Base-by-base conservation (phyloP, 1,284 basidiomycete species). In the Peniophora sp. region DNA sequence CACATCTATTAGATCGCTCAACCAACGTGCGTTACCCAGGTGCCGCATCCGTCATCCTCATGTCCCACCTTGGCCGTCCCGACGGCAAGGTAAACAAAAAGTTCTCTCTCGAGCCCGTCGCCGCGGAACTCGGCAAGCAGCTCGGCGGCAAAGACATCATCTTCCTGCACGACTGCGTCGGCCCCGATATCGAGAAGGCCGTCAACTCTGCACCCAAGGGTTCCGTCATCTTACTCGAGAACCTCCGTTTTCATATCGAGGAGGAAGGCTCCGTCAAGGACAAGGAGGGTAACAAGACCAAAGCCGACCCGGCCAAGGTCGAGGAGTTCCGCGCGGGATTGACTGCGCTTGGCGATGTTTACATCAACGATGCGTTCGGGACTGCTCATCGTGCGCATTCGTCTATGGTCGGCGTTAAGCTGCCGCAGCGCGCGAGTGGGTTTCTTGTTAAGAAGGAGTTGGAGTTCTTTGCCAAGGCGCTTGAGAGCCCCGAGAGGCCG, bases 361-460 rank as follows among this genome's bases (percentile, higher is more conserved):
- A 98, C 71, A 78, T 99, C 69, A 99, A 99, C 75, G 96, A 99
- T 67, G 97, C 96, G 38, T 99, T 99, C 69, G 96, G 96, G 52
- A 98, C 96, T 49, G 97, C 96, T 39, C 96, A 99, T 72, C 92
- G 96, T 60, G 95, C 92, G 20, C 97, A 99, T 71, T 97, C 96
- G 1, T 95, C 92, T 61, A 97, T 99, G 92, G 97, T 99, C 61
- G 96, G 96, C 58, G 80, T 99, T 59, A 82, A 97, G 69, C 81
- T 98, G 36, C 83, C 86, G n/a, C 87, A 96, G 70, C 83, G 93
- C 61, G 96, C 96, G 8, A 84, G 95, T 38, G 96, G 96, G 47
- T 95, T 97, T 78, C 79, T 99, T 59, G 90, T 99, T 79, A 97
- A 96, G 78, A 98, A 98, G 74, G 96, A 99, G 71, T 85, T 99